Base-by-base conservation (phyloP, 257 asterid genomes). In the Plectranthus barbatus region DNA sequence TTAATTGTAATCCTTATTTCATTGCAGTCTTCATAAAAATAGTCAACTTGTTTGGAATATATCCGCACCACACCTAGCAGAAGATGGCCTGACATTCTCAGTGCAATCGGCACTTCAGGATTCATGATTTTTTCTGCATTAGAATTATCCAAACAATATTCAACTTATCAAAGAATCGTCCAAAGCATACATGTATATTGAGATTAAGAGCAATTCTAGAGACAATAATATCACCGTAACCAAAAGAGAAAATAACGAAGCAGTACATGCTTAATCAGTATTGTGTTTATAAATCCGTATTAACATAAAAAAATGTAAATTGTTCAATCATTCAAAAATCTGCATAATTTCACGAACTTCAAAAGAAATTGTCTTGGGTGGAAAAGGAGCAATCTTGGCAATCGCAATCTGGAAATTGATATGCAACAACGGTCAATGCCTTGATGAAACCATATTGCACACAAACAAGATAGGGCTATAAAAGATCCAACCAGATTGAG, bases 21-120 rank as follows among this genome's bases (percentile, higher is more conserved):
- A 37, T 76, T 75, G 80, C 91, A 87, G 45, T 87, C 96, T 56
- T 90, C 86, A 0, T 47, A 79, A 46, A 93, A 79, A 71, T 93
- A 93, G 40, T 93, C 95, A 10, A 93, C 90, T 75, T 93, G 83
- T 72, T 93, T 93, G 5, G 97, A 82, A 74, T 82, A 90, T 73
- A 93, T 87, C 37, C 97, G 80, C 53, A 85, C 99, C 70, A 93
- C 85, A n/a, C 99, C 97, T 48, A 90, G 93, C 56, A 93, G 76
- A 67, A 93, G 96, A 78, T 93, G 97, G 18, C 92, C 90, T 1
- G 96, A 93, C 84, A 83, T 79, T 74, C 99, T 88, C 72, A 93
- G 74, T 0, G 99, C 99, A 77, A 93, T 84, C 5, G 97, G 95
- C 71, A 84, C 86, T 67, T 82, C 90, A 5, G 97, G 95, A 55